phyloP scores from a whole-genome alignment of 257 asterid genomes.

The Thymus quinquecostatus region DNA sequence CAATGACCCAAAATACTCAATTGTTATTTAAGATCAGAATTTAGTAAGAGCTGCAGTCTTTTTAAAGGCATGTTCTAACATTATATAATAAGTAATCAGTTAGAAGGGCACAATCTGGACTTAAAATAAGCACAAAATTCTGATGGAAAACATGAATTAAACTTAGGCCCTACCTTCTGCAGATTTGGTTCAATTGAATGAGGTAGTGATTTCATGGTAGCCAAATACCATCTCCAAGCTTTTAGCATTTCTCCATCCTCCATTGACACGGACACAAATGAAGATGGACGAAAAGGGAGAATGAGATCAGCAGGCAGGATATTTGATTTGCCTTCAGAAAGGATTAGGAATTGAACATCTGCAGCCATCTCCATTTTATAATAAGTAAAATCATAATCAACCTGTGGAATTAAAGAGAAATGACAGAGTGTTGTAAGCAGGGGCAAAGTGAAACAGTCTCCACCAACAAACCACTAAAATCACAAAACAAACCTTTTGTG shows the following conservation, averaged over 20 bases:
- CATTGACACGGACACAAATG: constrained; percentile 40
- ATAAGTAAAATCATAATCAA: constrained; percentile 84
- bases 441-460: background rate
- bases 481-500: constrained; percentile 55
- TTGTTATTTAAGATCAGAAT: background rate
- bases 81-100: background rate
- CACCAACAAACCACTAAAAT: background rate
- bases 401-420: constrained; percentile 41
- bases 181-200: constrained; percentile 70
- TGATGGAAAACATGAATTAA: background rate
- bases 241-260: constrained; percentile 51
- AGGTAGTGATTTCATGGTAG: constrained; percentile 69
- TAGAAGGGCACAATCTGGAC: background rate
- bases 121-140: too few relatives aligned
- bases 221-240: constrained; percentile 93
- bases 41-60: too few relatives aligned
- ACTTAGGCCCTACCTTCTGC: constrained; percentile 62
- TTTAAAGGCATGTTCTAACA: too few relatives aligned
- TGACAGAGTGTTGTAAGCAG: constrained; percentile 4
- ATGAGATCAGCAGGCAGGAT: constrained; percentile 85
- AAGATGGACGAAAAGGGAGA: constrained; percentile 73
- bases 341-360: constrained; percentile 74
- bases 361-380: constrained; percentile 88
- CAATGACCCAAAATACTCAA: background rate
- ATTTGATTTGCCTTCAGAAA: constrained; percentile 86